Evolutionary conservation across 1,284 basidiomycete genomes (phyloP).

Genomic region (Marasmius fiardii): DNA sequence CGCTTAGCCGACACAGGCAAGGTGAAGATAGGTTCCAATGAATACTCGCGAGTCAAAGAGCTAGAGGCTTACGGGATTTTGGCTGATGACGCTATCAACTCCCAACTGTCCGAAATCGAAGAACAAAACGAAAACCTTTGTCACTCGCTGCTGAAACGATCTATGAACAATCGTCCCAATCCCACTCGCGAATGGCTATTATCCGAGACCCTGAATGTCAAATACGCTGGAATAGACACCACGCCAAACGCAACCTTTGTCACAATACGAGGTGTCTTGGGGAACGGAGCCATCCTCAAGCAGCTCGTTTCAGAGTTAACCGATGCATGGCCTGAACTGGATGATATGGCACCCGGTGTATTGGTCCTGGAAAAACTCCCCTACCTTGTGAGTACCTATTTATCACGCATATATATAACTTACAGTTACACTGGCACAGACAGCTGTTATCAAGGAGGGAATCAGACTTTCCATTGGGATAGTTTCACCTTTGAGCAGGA

Average conservation of each 20-base stretch:
- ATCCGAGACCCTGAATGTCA: not conserved
- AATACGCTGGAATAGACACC: slow-evolving; percentile 2
- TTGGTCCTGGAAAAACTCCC: slow-evolving; percentile 2
- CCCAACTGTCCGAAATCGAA: not conserved
- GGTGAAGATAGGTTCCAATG: too few relatives aligned
- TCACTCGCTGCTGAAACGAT: not conserved
- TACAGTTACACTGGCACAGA: not conserved
- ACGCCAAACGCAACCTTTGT: not conserved
- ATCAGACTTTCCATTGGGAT: slow-evolving; percentile 2
- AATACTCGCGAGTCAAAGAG: not conserved
- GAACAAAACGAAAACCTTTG: not conserved
- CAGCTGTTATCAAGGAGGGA: slow-evolving; percentile 6
- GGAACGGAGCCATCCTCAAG: not conserved
- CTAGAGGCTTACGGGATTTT: not conserved
- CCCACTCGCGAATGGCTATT: not conserved
- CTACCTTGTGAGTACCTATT: slow-evolving; percentile 1
- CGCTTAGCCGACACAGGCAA: not conserved
- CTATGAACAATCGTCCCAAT: not conserved
- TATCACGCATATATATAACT: not conserved
- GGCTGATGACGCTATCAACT: not conserved
- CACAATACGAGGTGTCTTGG: not conserved
- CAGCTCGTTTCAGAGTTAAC: not conserved
- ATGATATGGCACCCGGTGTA: not conserved
- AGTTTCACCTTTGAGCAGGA: not conserved
- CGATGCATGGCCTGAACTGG: not conserved